Percentiles rank a stretch among this genome's conserved stretches.
phyloP scores from a whole-genome alignment of 1,284 basidiomycete genomes.

The Cryptococcus sp. region DNA sequence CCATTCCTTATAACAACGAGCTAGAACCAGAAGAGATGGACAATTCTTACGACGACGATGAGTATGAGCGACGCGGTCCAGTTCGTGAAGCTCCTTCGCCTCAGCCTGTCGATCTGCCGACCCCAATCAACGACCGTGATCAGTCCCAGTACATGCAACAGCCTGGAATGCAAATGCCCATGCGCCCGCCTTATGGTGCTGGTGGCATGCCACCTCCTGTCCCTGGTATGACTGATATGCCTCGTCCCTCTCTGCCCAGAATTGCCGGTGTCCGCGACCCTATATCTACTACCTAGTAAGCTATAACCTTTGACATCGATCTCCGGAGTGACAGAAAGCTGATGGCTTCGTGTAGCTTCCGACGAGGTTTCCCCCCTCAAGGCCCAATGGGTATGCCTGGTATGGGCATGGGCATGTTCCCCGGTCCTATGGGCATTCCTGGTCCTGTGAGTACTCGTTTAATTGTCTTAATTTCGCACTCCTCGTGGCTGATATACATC shows the following conservation, averaged over 20 bases:
- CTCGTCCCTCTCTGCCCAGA: slow-evolving; percentile 37
- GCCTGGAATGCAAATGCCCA: slow-evolving; percentile 16
- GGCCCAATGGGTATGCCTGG: slow-evolving; percentile 23
- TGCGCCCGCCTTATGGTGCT: slow-evolving; percentile 27
- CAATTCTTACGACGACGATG: slow-evolving; percentile 19
- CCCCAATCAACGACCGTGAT: slow-evolving; percentile 40
- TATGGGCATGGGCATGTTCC: slow-evolving; percentile 39
- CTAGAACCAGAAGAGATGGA: slow-evolving; percentile 16
- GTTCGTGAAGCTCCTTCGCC: slow-evolving; percentile 33
- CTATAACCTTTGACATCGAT: background rate
- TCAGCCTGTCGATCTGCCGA: slow-evolving; percentile 46
- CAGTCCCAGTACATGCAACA: slow-evolving; percentile 16
- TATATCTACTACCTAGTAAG: slow-evolving; percentile 51
- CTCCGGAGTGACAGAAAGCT: background rate
- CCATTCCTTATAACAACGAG: slow-evolving; percentile 7
- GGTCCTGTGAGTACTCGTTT: slow-evolving; percentile 32
- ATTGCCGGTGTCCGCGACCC: slow-evolving; percentile 48
- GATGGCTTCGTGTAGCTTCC: slow-evolving; percentile 30
- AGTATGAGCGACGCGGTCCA: slow-evolving; percentile 10
- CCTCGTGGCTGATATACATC: background rate
- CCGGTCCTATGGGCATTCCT: slow-evolving; percentile 42
- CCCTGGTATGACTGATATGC: slow-evolving; percentile 32
- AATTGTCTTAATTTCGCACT: too few species aligned
- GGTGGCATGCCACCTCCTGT: slow-evolving; percentile 28
- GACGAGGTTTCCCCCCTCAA: slow-evolving; percentile 47